Conservation (phyloP, 495 filamentous ascomycete genomes). For the Tirmania nivea region DNA sequence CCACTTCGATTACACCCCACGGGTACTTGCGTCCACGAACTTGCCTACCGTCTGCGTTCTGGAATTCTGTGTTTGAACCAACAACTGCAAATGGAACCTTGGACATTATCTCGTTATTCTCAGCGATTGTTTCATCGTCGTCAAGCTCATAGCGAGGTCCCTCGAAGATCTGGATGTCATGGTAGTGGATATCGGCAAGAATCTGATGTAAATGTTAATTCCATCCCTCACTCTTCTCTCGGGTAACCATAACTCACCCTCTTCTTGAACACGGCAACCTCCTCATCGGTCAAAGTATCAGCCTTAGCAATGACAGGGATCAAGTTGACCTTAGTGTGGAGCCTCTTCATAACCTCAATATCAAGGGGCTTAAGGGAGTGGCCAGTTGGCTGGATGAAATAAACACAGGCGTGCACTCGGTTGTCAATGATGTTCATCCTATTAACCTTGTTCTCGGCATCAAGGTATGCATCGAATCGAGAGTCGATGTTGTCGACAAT, state of each 20-base stretch:
- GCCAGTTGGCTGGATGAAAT: slow-evolving; percentile 97
- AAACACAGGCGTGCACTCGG: slow-evolving; percentile 93
- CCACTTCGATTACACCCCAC: slow-evolving; percentile 96
- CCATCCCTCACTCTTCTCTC: not conserved
- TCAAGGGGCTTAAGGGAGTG: slow-evolving; percentile 98
- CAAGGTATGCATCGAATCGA: slow-evolving; percentile 90
- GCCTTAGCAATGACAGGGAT: slow-evolving; percentile 98
- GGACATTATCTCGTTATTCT: slow-evolving; percentile 99
- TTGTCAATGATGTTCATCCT: slow-evolving; percentile 99
- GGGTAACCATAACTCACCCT: slow-evolving; percentile 38
- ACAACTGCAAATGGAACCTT: slow-evolving; percentile 98
- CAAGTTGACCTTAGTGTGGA: slow-evolving; percentile 99
- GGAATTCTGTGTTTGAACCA: slow-evolving; percentile 83
- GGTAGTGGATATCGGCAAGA: slow-evolving; percentile 85
- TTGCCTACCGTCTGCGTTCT: slow-evolving; percentile 75
- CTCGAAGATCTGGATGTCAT: slow-evolving; percentile 96
- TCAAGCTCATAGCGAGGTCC: slow-evolving; percentile 95
- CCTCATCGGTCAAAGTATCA: slow-evolving; percentile 93
- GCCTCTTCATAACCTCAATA: slow-evolving; percentile 95
- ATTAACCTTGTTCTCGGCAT: slow-evolving; percentile 99
- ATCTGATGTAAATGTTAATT: slow-evolving; percentile 40
- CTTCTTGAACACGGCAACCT: slow-evolving; percentile 81
- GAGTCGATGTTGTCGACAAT: slow-evolving; percentile 99
- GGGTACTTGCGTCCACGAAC: slow-evolving; percentile 92
- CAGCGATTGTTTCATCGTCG: slow-evolving; percentile 96